Evolutionary conservation across 164 flowering plant genomes (phyloP), one percentile per base, ranked within the genome.

Genomic region (Warburgia ugandensis): DNA sequence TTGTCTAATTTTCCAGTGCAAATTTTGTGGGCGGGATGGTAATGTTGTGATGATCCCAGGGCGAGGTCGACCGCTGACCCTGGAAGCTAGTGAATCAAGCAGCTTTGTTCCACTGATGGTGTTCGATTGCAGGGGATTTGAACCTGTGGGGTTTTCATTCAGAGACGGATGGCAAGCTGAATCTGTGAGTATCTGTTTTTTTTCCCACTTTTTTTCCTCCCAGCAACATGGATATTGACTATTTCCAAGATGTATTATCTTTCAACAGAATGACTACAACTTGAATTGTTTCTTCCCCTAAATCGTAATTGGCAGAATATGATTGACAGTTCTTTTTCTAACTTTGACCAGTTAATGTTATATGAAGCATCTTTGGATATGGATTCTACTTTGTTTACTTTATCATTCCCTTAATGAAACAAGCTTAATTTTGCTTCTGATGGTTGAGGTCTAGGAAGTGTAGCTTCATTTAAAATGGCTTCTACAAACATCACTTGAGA

Each of bases 121-220:
- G 19, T 84, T 90, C 50, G 97, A 90, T 35, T 86, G 84, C 69
- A 64, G 97, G 53, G 96, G 96, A 25, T 67, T 66, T 62, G 95
- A 84, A 63, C 97, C 90, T 14, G 60, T 74, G 41, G 91, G 69
- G 35, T 90, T 71, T 68, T 50, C 56, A 5, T 82, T 90, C 52
- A 71, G 78, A 41, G 53, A 45, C 46, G 86, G 82, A 30, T 86
- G 97, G 97, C 73, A 73, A 65, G 95, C 65, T 52, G 72, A 70
- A 66, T 77, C 97, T 56, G 97, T 90, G 67, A 72, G 84, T 68
- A 31, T 32, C 39, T 50, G 11, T 14, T 25, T 37, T 2, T 30
- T 5, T 31, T 39, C 20, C 1, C 23, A 17, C 9, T 13, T 6
- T 28, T 31, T 48, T 48, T 13, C 11, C 23, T 16, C 17, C 17